phyloP scores from a whole-genome alignment of 805 yeast species.

The Candida gorgasii region DNA sequence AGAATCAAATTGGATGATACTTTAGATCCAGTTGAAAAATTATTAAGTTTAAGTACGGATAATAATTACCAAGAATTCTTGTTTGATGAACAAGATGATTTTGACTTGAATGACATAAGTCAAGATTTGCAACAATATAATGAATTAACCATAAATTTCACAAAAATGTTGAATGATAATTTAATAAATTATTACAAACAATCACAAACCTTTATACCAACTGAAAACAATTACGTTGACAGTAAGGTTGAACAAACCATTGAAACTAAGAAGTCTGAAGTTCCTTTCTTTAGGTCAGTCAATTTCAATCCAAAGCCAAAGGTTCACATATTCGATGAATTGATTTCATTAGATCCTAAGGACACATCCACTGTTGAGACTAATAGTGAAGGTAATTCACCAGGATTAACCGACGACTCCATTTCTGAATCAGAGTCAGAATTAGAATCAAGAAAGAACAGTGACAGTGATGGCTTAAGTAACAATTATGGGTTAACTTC shows the following conservation, averaged over 20 bases:
- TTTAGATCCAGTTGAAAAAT: constrained; percentile 45
- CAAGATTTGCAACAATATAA: constrained; percentile 13
- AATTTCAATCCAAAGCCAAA: constrained; percentile 34
- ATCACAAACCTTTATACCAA: constrained; percentile 17
- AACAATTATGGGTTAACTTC: constrained; percentile 1
- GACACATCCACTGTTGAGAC: constrained; percentile 7
- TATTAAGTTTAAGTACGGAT: constrained; percentile 29
- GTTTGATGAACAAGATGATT: constrained; percentile 7
- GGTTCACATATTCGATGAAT: constrained; percentile 30
- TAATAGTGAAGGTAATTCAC: neutral
- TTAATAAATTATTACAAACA: constrained; percentile 33
- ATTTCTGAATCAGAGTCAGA: constrained; percentile 5
- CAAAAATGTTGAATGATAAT: constrained; percentile 40
- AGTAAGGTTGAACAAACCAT: neutral
- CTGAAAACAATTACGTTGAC: neutral
- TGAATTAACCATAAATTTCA: constrained; percentile 30
- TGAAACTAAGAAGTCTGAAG: constrained; percentile 7
- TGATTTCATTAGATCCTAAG: constrained; percentile 24
- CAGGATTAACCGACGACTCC: constrained; percentile 2
- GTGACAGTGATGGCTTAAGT: neutral
- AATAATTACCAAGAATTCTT: constrained; percentile 2
- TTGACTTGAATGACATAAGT: constrained; percentile 6
- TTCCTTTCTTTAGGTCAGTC: constrained; percentile 37
- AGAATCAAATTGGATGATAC: constrained; percentile 15
- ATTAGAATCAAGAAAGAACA: constrained; percentile 5